These are phyloP conservation scores for Pyrenophora teres DNA, from an alignment of 2,329 filamentous ascomycete species.

Conservation along the genomic window DNA sequence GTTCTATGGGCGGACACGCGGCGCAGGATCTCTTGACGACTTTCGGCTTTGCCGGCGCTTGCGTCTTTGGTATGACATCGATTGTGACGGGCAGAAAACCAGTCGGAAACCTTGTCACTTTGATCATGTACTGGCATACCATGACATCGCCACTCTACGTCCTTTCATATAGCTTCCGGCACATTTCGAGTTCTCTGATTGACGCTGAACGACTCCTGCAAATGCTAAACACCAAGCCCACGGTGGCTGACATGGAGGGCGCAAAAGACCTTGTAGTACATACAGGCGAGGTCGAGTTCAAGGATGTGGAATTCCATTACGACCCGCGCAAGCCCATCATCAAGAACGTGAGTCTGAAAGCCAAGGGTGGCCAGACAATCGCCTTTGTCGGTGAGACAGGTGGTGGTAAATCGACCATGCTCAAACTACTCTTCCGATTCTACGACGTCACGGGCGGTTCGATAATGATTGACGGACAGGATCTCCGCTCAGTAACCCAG, in stretches of 20 bases:
- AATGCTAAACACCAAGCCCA: conserved; percentile 63
- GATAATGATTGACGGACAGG: conserved; percentile 63
- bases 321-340: conserved; percentile 59
- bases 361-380: conserved; percentile 59
- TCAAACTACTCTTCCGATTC: conserved; percentile 65
- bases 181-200: conserved; percentile 60
- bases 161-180: conserved; percentile 56
- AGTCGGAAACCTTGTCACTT: conserved; percentile 66
- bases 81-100: conserved; percentile 56
- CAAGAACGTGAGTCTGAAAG: conserved; percentile 55
- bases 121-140: conserved; percentile 66
- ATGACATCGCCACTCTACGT: conserved; percentile 56
- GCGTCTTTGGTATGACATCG: conserved; percentile 59
- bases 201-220: conserved; percentile 67
- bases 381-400: conserved; percentile 67
- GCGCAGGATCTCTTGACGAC: conserved; percentile 55
- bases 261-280: conserved; percentile 50
- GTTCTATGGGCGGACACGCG: conserved; percentile 41
- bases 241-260: conserved; percentile 53
- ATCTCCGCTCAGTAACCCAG: conserved; percentile 63
- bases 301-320: conserved; percentile 62
- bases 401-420: conserved; percentile 65
- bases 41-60: conserved; percentile 55
- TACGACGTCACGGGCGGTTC: conserved; percentile 62
- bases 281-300: conserved; percentile 59